Base-by-base conservation (phyloP, 164 flowering plant species). In the Magnolia changhungtana region DNA sequence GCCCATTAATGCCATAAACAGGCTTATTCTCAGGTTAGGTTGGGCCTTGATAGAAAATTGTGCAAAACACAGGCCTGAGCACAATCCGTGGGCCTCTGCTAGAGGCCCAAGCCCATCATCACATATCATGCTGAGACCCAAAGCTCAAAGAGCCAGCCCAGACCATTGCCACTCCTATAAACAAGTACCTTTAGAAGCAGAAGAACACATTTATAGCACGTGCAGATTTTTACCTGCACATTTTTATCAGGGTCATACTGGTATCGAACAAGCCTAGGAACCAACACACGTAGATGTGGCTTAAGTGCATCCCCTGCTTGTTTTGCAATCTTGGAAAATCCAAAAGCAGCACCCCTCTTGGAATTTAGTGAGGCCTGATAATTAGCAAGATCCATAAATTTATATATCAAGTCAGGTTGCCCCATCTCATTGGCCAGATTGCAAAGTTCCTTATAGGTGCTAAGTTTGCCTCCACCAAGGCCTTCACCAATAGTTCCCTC, bases 231-330 rank as follows among this genome's bases (percentile, higher is more conserved):
- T 82, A 92, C 99, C 98, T 96, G 99, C 72, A 96, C 99, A 84
- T 91, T 96, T 82, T 96, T 96, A 79, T 94, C 99, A 82, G 99
- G 99, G 84, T 96, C 99, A 82, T 94, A 96, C 83, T 94, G 99
- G 78, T 94, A 96, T 7, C 99, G 93, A 29, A 96, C 84, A 82
- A 96, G 96, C 81, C 97, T 91, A 37, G 99, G 99, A 78, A 96
- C 81, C 82, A 96, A 80, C 69, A 82, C 72, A 50, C 87, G 85
- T 50, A 96, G 76, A 79, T 91, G 90, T 66, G 99, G 99, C 80
- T 89, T 85, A 79, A 96, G 90, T 61, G 91, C 99, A 87, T 94
- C 97, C 78, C 98, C 99, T 72, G 99, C 98, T 85, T 87, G 95
- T 84, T 94, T 96, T 67, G 99, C 99, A 72, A 96, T 94, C 84